These are phyloP conservation scores for Talinum fruticosum DNA, from an alignment of 148 eudicot species.

Conservation along the genomic window DNA sequence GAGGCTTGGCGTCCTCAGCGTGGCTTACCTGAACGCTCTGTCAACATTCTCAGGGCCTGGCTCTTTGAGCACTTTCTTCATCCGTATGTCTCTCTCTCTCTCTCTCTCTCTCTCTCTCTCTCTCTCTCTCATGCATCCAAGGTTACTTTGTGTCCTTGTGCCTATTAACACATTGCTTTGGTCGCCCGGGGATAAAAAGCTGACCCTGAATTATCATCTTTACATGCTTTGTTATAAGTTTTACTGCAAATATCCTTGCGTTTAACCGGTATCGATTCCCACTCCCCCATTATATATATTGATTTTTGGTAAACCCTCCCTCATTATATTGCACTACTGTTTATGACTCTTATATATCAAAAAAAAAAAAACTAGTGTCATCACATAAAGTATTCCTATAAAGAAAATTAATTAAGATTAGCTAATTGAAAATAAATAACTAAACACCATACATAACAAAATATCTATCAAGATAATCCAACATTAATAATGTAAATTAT, in stretches of 20 bases:
- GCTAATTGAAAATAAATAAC: too few relatives aligned
- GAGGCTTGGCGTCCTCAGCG: constrained; percentile 99
- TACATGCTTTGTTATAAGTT: too few relatives aligned
- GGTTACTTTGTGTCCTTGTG: constrained; percentile 23
- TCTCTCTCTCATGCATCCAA: constrained; percentile 23
- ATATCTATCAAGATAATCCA: not conserved
- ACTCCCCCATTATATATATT: too few relatives aligned
- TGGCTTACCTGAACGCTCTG: constrained; percentile 86
- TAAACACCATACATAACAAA: not conserved
- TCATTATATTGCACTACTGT: too few relatives aligned
- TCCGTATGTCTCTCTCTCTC: constrained; percentile 62
- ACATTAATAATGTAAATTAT: too few relatives aligned
- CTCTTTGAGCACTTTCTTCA: constrained; percentile 95
- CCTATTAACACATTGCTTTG: constrained; percentile 5
- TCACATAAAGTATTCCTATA: too few relatives aligned
- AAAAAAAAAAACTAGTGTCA: too few relatives aligned
- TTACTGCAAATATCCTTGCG: too few relatives aligned
- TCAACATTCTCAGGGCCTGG: constrained; percentile 86
- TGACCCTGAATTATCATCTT: constrained; percentile 12
- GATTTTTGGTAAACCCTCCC: too few relatives aligned
- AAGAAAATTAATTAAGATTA: too few relatives aligned
- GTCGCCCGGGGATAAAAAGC: constrained; percentile 16
- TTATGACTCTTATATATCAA: too few relatives aligned
- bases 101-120: constrained; percentile 13
- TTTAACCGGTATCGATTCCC: too few relatives aligned